A percentile compares a stretch with the other conserved stretches of the same genome.
Evolutionary conservation across 2,329 filamentous ascomycete genomes (phyloP).

Genomic region (Trichoderma endophyticum): DNA sequence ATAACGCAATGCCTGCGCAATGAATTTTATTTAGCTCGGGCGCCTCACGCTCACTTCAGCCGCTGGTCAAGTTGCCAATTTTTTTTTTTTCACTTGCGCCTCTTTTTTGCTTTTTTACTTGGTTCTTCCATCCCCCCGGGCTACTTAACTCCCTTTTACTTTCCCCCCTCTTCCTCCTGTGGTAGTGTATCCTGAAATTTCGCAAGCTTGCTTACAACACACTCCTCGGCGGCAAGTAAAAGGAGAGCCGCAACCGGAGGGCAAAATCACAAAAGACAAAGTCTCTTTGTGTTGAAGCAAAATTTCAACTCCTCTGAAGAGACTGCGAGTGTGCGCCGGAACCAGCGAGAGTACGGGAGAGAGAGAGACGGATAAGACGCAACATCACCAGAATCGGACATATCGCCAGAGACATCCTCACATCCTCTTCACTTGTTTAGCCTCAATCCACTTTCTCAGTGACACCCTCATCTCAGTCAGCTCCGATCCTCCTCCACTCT

Average conservation of each 20-base stretch:
- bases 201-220: background rate
- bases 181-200: background rate
- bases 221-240: background rate
- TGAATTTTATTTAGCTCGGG: constrained; percentile 1
- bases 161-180: background rate
- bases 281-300: too few species aligned
- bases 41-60: constrained; percentile 12
- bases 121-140: background rate
- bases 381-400: background rate
- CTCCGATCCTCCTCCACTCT: background rate
- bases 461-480: background rate
- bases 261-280: background rate
- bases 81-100: background rate
- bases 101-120: background rate
- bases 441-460: background rate
- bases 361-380: background rate
- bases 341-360: background rate
- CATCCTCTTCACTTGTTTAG: background rate
- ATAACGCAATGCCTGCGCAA: background rate
- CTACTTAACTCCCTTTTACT: background rate
- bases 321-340: background rate
- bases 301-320: background rate
- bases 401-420: background rate
- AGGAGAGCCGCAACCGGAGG: background rate
- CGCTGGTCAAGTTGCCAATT: background rate